Percentiles rank a stretch among this genome's conserved stretches.
These are phyloP conservation scores for Fragaria iinumae DNA, from an alignment of 306 rosid genomes.

Conservation along the genomic window DNA sequence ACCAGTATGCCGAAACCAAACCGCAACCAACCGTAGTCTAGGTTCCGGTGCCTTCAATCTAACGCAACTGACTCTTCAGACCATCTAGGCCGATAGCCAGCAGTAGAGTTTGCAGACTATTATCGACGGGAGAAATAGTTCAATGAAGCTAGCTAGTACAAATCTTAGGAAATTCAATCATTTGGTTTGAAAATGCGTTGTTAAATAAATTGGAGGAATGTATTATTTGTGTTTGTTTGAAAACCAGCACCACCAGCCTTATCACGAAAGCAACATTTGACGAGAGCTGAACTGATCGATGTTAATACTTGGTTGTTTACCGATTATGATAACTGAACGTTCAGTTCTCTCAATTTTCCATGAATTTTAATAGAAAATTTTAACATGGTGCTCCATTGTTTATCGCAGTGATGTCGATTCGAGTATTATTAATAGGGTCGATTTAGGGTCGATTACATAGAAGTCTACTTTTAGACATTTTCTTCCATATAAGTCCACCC, in stretches of 20 bases:
- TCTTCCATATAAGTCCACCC: too few species aligned
- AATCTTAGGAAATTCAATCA: neutral
- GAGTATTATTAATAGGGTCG: neutral
- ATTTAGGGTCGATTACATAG: too few species aligned
- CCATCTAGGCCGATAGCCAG: neutral
- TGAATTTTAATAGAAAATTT: neutral
- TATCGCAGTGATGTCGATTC: neutral
- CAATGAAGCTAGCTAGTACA: neutral
- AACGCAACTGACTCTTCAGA: neutral
- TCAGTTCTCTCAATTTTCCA: neutral
- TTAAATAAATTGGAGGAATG: neutral
- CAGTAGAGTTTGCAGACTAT: neutral
- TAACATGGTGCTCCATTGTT: neutral
- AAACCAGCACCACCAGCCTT: neutral
- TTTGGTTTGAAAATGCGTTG: neutral
- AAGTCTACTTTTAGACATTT: too few species aligned
- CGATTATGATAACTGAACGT: neutral
- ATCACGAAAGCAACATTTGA: neutral
- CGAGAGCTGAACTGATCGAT: neutral
- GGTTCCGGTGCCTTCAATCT: too few species aligned
- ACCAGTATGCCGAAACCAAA: neutral
- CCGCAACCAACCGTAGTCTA: neutral
- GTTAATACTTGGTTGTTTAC: neutral
- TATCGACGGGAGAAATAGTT: neutral
- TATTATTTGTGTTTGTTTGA: neutral